Evolutionary conservation across 1,139 yeast genomes (phyloP), one percentile per base, ranked within the genome.

Genomic region (Wickerhamiella pararugosa): DNA sequence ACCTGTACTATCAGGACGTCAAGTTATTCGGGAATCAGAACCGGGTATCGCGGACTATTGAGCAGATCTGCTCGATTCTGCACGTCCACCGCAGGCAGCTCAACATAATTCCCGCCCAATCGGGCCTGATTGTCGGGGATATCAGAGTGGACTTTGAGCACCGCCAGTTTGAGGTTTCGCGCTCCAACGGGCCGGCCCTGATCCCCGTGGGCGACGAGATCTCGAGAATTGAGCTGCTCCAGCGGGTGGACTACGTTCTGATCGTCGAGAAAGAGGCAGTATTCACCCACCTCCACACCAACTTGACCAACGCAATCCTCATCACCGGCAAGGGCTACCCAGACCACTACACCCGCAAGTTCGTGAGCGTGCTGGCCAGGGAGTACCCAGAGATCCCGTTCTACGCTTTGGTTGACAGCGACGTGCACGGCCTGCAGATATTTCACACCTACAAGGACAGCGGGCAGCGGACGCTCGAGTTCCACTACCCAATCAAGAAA

Each of bases 361-460:
- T 82, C 51, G 66, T 83, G 26, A 36, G 25, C 15, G 47, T 51
- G 1, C 29, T 78, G 47, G 57, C 71, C 47, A 57, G 58, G 44
- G 63, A 66, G 42, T 67, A 69, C 53, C 78, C 70, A 0, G 59
- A 54, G 57, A 69, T 55, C 47, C 81, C 65, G 50, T 67, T 70
- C 46, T 69, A 59, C 58, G 73, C 67, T 4, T 46, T 67, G 28
- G 66, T 75, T 42, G 71, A 71, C 57, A 71, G 82, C 5, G 94
- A 82, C 54, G 75, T 83, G 1, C 74, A 76, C 57, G 94, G 94
- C 0, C 54, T 79, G 6, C 67, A 69, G 49, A 82, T 82, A 15
- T 65, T 71, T 49, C 61, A 65, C 31, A 69, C 62, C 15, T 73
- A 69, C 49, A 47, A 47, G 34, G n/a, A 34, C 10, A 51, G 53